Conservation (phyloP, 768 basidiomycete species). For the Xerocomus potaroensis region DNA sequence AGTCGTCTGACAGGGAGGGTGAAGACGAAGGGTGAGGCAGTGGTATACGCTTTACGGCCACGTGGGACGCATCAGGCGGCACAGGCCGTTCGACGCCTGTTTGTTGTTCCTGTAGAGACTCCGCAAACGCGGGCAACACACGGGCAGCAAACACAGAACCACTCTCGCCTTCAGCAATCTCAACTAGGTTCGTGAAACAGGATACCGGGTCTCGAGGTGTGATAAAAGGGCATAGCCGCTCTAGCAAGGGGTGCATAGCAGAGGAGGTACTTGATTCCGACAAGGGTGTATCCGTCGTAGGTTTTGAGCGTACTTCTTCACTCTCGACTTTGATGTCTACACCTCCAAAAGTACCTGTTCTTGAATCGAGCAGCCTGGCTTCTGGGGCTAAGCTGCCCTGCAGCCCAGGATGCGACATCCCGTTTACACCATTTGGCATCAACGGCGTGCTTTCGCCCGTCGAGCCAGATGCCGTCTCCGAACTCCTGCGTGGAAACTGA, state of each 20-base stretch:
- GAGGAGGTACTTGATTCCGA: not conserved
- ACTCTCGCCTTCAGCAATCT: constrained; percentile 81
- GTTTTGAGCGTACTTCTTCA: constrained; percentile 2
- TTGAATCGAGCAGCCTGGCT: constrained; percentile 26
- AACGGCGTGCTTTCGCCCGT: constrained; percentile 18
- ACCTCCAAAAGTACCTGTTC: constrained; percentile 38
- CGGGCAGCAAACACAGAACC: constrained; percentile 60
- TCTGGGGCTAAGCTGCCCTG: constrained; percentile 22
- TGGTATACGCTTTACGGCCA: constrained; percentile 74
- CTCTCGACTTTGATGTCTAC: constrained; percentile 11
- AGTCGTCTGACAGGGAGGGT: constrained; percentile 15
- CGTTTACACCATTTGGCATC: constrained; percentile 16
- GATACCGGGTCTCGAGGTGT: constrained; percentile 60
- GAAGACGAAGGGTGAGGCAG: constrained; percentile 41
- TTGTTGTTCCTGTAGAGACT: not conserved
- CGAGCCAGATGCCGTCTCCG: constrained; percentile 34
- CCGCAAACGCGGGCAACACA: constrained; percentile 19
- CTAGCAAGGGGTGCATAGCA: constrained; percentile 34
- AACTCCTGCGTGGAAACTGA: constrained; percentile 37
- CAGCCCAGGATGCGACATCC: not conserved
- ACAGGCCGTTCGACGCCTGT: constrained; percentile 21
- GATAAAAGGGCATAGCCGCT: constrained; percentile 53
- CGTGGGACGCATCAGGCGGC: constrained; percentile 35
- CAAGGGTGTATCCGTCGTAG: not conserved
- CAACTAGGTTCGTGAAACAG: constrained; percentile 63